Base-by-base conservation (phyloP, 306 rosid species). In the Myrica gale region DNA sequence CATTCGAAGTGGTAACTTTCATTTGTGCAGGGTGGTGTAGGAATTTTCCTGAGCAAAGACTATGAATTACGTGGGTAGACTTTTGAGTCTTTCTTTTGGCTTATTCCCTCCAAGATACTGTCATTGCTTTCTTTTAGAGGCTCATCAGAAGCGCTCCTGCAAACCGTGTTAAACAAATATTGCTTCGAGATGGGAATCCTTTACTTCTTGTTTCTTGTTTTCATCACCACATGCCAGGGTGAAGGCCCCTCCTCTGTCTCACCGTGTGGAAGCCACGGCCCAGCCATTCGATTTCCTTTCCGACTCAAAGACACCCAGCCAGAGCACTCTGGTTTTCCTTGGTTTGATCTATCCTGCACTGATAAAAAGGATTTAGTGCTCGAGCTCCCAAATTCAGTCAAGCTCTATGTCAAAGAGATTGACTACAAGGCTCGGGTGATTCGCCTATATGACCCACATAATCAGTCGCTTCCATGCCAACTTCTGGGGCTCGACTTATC, bases 201-300 rank as follows among this genome's bases (percentile, higher is more conserved):
- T 1, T 26, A 26, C 32, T 26, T 26, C 32, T 26, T 26, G 32
- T 26, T 26, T 26, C 32, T 26, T 26, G 32, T 26, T 26, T 26
- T 26, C 32, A 26, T 26, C 32, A 26, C 2, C 32, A 26, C 2
- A 26, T 1, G 1, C 32, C 32, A 19, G 11, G 79, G 71, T 32
- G 45, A 23, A 20, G 2, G 15, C 47, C 71, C 4, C 4, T 54
- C 76, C 72, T 1, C 10, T 6, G 47, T 69, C 16, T 9, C 45
- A 51, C 7, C 16, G 7, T 85, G 87, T 37, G 53, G 76, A 7
- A 1, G 3, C 1, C 2, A 46, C 15, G 79, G 84, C 17, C 80
- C 73, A 0, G 12, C 1, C 9, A 55, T 86, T 62, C 13, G 54
- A 39, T 48, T 48, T 48, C 52, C 52, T 48, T 48, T 48, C 52